Conservation (phyloP, 148 eudicot genomes). For the Vaccinium darrowii region DNA sequence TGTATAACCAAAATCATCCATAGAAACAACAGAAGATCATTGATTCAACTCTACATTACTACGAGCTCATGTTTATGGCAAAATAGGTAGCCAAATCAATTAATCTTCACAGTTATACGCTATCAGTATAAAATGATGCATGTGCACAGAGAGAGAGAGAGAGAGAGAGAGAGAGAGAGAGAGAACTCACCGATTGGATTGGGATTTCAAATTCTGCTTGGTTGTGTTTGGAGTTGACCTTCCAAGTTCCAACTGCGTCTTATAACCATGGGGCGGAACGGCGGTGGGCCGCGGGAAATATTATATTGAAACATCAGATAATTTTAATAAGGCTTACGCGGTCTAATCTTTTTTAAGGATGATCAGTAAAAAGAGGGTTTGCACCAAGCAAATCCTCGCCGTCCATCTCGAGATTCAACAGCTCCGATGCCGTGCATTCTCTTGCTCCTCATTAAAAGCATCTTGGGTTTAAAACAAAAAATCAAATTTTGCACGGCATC, state of each 20-base stretch:
- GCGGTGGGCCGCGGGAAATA: background rate
- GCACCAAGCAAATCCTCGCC: too few species aligned
- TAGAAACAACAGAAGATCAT: background rate
- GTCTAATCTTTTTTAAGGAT: too few species aligned
- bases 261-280: background rate
- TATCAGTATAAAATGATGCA: background rate
- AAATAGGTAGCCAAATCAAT: background rate
- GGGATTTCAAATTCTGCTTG: background rate
- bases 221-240: background rate
- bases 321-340: too few species aligned
- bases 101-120: background rate
- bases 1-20: background rate
- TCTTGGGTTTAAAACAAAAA: too few species aligned
- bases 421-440: too few species aligned
- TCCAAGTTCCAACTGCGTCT: background rate
- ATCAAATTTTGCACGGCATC: too few species aligned
- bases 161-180: conserved; percentile 5
- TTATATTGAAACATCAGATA: background rate
- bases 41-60: background rate
- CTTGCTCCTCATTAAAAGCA: too few species aligned
- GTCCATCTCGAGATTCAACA: too few species aligned
- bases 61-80: background rate
- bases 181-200: background rate
- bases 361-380: too few species aligned
- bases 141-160: background rate